Evolutionary conservation across 345 rosid species (phyloP), one percentile per base, ranked within the genome.

Genomic region (Arabis hirsuta): DNA sequence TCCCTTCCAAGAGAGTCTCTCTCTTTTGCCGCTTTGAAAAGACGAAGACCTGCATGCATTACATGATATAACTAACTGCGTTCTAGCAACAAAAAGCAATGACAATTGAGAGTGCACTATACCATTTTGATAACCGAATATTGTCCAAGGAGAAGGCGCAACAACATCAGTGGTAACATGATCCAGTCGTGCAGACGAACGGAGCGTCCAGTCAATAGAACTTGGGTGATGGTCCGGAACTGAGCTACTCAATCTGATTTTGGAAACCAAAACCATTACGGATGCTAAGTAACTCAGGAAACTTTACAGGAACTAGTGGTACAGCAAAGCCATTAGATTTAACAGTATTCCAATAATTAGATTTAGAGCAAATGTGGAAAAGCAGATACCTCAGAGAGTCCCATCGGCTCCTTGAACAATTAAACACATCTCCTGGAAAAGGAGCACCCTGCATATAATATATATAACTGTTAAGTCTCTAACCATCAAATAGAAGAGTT

Each of bases 111-210:
- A 36, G 47, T 76, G 32, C 36, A 68, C 44, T 68, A 52, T 81
- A 85, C 98, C 96, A 82, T 93, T 90, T 61, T 93, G 98, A 83
- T 96, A 90, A 36, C 96, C 96, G 55, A 93, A 89, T 61, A 93
- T 93, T 46, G 96, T 89, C 98, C 98, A 93, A 7, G 96, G 78
- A 51, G 98, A 93, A 70, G 97, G 98, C 29, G 97, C 96, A 80
- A 93, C 73, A 72, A 90, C 98, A 82, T 93, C 98, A 80, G 85
- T 78, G 12, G 90, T 84, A 58, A 76, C 79, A 62, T 80, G 81
- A 69, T 90, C 96, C 63, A 83, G 73, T 36, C 69, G 76, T 31
- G 83, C 77, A 14, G 87, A 73, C 4, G 96, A 80, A 65, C 80
- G 80, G 13, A 85, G 81, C 10, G 87, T 90, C 97, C 98, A 90